Conservation (phyloP, 1,139 yeast genomes). For the Wickerhamiella pararugosa region DNA sequence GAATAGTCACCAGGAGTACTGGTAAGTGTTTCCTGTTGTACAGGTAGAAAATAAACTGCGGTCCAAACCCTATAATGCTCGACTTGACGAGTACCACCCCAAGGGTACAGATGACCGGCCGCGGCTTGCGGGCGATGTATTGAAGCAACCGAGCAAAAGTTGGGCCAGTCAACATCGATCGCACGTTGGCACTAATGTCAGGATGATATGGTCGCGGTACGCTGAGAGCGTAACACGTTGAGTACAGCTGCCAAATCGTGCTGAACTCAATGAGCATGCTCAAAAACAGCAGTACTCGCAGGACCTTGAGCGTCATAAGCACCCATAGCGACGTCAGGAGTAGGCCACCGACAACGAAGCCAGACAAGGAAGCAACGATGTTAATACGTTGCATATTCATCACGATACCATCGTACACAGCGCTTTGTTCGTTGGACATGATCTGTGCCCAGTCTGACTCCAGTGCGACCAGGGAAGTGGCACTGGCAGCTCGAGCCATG, state of each 20-base stretch:
- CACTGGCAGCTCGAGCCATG: conserved; percentile 3
- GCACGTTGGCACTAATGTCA: neutral
- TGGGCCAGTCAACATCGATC: conserved; percentile 1
- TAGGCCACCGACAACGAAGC: conserved; percentile 10
- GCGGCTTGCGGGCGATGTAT: conserved; percentile 13
- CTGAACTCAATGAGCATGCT: conserved; percentile 12
- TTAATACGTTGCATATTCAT: conserved; percentile 9
- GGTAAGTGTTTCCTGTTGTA: conserved; percentile 2
- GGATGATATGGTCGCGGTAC: conserved; percentile 11
- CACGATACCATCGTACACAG: conserved; percentile 9
- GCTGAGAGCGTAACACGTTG: conserved; percentile 16
- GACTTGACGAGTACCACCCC: conserved; percentile 12
- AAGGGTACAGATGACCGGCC: conserved; percentile 14
- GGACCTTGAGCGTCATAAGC: conserved; percentile 4
- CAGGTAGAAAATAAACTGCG: conserved; percentile 11
- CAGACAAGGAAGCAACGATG: conserved; percentile 7
- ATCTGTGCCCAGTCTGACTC: conserved; percentile 15
- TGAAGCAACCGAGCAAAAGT: conserved; percentile 7
- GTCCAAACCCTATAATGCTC: conserved; percentile 13
- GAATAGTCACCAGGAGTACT: neutral
- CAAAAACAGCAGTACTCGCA: conserved; percentile 7
- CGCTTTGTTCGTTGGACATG: conserved; percentile 14
- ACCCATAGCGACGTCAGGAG: conserved; percentile 5
- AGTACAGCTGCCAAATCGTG: conserved; percentile 13
- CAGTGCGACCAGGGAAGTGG: conserved; percentile 5